Conservation (phyloP, 2,329 filamentous ascomycete genomes). For the Pyricularia grisea region DNA sequence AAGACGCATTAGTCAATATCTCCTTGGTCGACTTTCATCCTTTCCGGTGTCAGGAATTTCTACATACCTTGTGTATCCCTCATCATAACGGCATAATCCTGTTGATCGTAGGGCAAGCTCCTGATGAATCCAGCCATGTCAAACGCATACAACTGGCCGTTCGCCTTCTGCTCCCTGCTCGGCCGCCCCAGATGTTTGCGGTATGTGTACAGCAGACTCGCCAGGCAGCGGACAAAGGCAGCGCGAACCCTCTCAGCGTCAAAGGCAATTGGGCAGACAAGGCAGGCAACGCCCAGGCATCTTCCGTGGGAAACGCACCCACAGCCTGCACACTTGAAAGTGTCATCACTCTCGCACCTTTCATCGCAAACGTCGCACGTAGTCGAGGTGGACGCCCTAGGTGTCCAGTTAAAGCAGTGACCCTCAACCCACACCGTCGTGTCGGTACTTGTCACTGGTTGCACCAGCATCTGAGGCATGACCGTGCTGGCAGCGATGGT, state of each 20-base stretch:
- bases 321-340: conserved; percentile 66
- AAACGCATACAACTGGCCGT: conserved; percentile 52
- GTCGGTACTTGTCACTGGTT: conserved; percentile 70
- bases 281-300: conserved; percentile 51
- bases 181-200: conserved; percentile 53
- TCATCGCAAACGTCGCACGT: conserved; percentile 71
- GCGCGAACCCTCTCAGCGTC: conserved; percentile 52
- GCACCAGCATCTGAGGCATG: conserved; percentile 76
- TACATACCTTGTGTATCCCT: conserved; percentile 55
- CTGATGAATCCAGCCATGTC: conserved; percentile 57
- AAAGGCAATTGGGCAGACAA: conserved; percentile 56
- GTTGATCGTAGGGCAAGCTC: conserved; percentile 55
- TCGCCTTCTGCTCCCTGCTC: conserved; percentile 49
- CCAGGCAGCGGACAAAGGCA: conserved; percentile 55
- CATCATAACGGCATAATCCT: conserved; percentile 55
- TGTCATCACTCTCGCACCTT: conserved; percentile 59
- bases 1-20: background rate
- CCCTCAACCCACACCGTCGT: conserved; percentile 78
- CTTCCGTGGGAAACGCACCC: conserved; percentile 45
- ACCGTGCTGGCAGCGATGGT: conserved; percentile 77
- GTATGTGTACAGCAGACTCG: conserved; percentile 58
- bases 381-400: conserved; percentile 43
- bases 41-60: background rate
- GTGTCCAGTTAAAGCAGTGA: conserved; percentile 64
- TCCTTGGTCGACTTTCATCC: background rate